phyloP scores from a whole-genome alignment of 306 rosid species.

The Calophaca sinica region DNA sequence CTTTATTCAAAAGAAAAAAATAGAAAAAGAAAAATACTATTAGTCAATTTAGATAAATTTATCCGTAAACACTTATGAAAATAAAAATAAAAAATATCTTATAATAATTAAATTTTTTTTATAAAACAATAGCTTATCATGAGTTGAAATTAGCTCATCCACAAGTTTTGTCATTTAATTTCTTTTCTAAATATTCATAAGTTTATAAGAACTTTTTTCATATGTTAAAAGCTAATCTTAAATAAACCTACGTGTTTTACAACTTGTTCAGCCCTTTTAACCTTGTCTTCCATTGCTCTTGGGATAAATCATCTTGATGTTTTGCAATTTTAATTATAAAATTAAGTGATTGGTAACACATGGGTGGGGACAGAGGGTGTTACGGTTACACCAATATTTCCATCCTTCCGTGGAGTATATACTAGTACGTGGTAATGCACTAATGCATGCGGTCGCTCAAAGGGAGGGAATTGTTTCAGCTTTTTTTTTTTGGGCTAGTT shows the following conservation, averaged over 20 bases:
- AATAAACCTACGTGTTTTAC: neutral
- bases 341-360: neutral
- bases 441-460: slow-evolving; percentile 53
- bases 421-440: slow-evolving; percentile 21
- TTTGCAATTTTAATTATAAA: neutral
- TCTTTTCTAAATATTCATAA: no score
- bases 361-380: neutral
- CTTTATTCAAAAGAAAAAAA: neutral
- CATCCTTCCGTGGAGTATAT: slow-evolving; percentile 25
- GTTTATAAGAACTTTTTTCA: no score
- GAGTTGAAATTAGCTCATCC: no score
- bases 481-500: slow-evolving; percentile 21
- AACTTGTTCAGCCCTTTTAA: neutral
- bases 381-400: neutral
- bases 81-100: no score
- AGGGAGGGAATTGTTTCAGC: slow-evolving; percentile 58
- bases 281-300: no score
- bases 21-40: neutral
- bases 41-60: no score
- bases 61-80: no score
- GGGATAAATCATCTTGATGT: no score
- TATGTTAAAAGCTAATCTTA: no score
- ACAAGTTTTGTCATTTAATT: no score
- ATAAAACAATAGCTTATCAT: no score
- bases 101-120: no score